These are phyloP conservation scores for Pyrus pyrifolia DNA, from an alignment of 306 rosid species.

Conservation along the genomic window DNA sequence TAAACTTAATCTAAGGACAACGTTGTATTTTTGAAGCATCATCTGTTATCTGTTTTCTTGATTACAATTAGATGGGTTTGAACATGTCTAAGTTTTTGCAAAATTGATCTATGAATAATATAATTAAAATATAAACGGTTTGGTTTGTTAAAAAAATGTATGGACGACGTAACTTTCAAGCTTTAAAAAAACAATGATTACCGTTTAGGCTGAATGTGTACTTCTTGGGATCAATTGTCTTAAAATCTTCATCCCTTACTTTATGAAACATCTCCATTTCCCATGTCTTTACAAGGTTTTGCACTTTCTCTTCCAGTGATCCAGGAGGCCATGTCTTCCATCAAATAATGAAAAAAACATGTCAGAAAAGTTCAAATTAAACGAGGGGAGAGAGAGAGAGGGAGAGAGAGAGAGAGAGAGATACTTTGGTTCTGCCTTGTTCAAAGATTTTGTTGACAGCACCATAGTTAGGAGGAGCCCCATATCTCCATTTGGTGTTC, in stretches of 20 bases:
- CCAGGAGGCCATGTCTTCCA: constrained; percentile 58
- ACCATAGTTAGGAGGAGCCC: constrained; percentile 46
- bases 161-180: no score
- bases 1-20: no score
- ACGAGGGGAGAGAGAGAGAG: background rate
- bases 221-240: constrained; percentile 40
- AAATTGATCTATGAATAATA: no score
- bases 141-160: no score
- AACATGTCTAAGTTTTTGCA: no score
- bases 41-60: no score
- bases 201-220: constrained; percentile 49
- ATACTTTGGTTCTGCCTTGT: constrained; percentile 52
- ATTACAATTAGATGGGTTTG: no score
- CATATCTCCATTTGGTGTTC: constrained; percentile 53
- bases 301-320: constrained; percentile 53
- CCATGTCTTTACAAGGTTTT: constrained; percentile 49
- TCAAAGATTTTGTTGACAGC: constrained; percentile 56
- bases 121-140: no score
- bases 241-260: constrained; percentile 19
- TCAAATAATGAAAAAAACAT: background rate
- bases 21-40: no score
- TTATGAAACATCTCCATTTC: constrained; percentile 59
- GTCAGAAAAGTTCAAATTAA: background rate
- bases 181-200: background rate
- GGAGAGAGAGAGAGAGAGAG: background rate